These are phyloP conservation scores for sunflower (Helianthus annuus) DNA, from an alignment of 129 eudicot species.

Conservation along the genomic window DNA sequence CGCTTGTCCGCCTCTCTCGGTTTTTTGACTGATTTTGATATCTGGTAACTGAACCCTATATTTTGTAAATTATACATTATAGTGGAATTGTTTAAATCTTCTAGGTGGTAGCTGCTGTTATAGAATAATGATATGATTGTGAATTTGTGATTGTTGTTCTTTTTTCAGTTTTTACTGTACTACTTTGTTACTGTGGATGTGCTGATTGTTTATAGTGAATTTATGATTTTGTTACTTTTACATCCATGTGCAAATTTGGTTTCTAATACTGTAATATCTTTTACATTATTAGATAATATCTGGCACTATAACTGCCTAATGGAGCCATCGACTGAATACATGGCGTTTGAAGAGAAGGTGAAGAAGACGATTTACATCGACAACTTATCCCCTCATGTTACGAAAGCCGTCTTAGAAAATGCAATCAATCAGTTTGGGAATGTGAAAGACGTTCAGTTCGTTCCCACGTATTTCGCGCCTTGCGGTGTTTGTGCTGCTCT, in stretches of 20 bases:
- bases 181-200: no score
- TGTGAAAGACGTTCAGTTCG: constrained; percentile 44
- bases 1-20: no score
- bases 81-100: no score
- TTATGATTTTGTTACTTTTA: background rate
- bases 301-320: background rate
- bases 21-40: no score
- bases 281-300: background rate
- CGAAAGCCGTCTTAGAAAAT: constrained; percentile 49
- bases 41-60: no score
- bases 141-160: no score
- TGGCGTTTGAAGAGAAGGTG: constrained; percentile 60
- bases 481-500: constrained; percentile 44
- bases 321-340: constrained; percentile 41
- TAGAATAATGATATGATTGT: no score
- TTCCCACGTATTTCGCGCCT: constrained; percentile 46
- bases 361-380: constrained; percentile 67
- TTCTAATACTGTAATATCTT: background rate
- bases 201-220: no score
- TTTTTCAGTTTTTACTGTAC: no score
- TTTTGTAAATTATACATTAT: no score
- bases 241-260: constrained; percentile 8
- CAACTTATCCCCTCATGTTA: constrained; percentile 62
- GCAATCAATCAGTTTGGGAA: constrained; percentile 70
- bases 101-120: no score